Evolutionary conservation across 257 asterid species (phyloP).

Genomic region (Capsicum chinense): DNA sequence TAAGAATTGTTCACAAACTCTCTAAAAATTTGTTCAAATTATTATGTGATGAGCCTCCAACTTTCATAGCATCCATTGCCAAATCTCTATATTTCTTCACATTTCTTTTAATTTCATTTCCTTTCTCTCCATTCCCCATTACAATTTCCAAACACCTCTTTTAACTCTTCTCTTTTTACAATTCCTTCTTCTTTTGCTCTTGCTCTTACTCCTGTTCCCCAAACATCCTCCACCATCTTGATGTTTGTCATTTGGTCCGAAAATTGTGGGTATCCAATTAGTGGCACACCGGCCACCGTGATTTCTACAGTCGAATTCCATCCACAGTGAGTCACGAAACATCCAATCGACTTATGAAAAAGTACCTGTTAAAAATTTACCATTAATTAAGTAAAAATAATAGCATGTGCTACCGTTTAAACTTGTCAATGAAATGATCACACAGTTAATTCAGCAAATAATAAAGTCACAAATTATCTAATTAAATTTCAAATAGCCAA

Average conservation of each 20-base stretch:
- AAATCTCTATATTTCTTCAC: constrained; percentile 42
- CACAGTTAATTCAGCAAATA: too few species aligned
- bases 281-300: constrained; percentile 44
- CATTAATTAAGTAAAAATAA: neutral
- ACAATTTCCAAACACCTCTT: constrained; percentile 52
- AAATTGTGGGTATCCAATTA: constrained; percentile 58
- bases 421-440: too few species aligned
- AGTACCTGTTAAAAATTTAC: neutral
- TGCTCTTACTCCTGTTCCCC: constrained; percentile 58
- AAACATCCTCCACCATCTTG: constrained; percentile 58
- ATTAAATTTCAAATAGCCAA: too few species aligned
- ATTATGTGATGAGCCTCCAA: constrained; percentile 50
- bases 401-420: too few species aligned
- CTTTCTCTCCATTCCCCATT: constrained; percentile 48
- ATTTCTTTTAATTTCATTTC: constrained; percentile 42
- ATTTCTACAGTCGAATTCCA: constrained; percentile 74
- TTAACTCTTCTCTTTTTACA: constrained; percentile 54
- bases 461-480: too few species aligned
- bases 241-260: constrained; percentile 62
- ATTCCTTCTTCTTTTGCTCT: constrained; percentile 32
- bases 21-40: constrained; percentile 42
- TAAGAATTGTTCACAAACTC: neutral
- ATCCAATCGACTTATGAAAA: constrained; percentile 53
- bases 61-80: constrained; percentile 49
- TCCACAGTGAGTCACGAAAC: constrained; percentile 68